These are phyloP conservation scores for Dissophora ornata DNA, from an alignment of 192 early-diverging fungal species.

Conservation along the genomic window DNA sequence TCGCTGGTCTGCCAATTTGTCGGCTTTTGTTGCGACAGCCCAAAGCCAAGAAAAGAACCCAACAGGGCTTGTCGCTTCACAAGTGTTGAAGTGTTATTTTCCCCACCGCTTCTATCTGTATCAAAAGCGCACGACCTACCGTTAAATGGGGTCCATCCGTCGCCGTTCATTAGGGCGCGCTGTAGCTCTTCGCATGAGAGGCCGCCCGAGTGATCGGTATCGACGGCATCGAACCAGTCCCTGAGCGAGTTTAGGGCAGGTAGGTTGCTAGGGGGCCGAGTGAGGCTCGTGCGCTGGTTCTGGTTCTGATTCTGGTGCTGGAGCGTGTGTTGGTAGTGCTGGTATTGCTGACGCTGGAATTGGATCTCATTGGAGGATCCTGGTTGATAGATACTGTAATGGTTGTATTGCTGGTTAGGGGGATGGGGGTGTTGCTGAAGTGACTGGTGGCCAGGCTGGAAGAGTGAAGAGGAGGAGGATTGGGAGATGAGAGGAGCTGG, in stretches of 20 bases:
- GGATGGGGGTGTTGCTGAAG: conserved; percentile 15
- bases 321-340: conserved; percentile 8
- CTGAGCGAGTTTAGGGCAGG: conserved; percentile 25
- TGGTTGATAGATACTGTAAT: conserved; percentile 33
- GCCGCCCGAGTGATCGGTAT: conserved; percentile 63
- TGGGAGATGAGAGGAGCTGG: background rate
- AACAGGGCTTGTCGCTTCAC: too few relatives aligned
- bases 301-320: conserved; percentile 31
- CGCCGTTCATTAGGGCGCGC: conserved; percentile 65
- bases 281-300: background rate
- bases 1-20: too few relatives aligned
- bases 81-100: too few relatives aligned
- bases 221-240: conserved; percentile 59
- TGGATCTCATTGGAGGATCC: conserved; percentile 13
- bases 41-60: conserved; percentile 15
- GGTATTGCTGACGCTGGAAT: conserved; percentile 36
- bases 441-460: too few relatives aligned
- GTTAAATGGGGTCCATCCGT: conserved; percentile 75
- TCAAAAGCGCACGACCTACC: too few relatives aligned
- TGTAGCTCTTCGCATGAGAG: conserved; percentile 69
- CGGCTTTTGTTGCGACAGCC: too few relatives aligned
- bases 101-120: too few relatives aligned
- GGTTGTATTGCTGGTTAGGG: conserved; percentile 25
- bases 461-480: background rate
- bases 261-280: background rate